These are phyloP conservation scores for Camellia japonica DNA, from an alignment of 148 eudicot genomes.

Conservation along the genomic window DNA sequence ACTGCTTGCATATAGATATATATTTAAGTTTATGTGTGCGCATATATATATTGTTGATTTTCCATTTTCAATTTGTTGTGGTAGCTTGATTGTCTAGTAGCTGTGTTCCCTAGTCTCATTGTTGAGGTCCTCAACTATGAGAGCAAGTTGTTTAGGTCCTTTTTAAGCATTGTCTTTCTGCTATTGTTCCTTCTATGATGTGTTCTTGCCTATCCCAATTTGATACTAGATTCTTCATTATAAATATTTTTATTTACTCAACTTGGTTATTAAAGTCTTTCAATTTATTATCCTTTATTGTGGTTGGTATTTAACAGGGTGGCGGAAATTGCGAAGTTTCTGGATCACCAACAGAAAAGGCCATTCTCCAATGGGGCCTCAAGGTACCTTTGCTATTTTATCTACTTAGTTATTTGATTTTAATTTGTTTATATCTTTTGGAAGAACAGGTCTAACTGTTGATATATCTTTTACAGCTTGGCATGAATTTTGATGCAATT, in stretches of 20 bases:
- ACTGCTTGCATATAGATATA: too few species aligned
- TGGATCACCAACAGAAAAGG: slow-evolving; percentile 98
- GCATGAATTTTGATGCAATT: slow-evolving; percentile 74
- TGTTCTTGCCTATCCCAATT: too few species aligned
- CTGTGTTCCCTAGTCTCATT: too few species aligned
- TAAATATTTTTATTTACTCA: neutral
- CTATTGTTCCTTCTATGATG: neutral
- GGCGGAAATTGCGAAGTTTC: slow-evolving; percentile 66
- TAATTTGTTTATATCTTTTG: slow-evolving; percentile 12
- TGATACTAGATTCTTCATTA: neutral
- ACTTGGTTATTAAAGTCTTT: neutral
- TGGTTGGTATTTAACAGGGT: slow-evolving; percentile 43
- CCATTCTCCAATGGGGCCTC: slow-evolving; percentile 85
- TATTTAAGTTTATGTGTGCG: too few species aligned
- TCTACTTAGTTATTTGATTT: neutral
- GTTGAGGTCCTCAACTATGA: too few species aligned
- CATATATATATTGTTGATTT: too few species aligned
- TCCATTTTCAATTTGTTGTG: too few species aligned
- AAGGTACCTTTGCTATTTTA: slow-evolving; percentile 43
- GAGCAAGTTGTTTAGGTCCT: too few species aligned
- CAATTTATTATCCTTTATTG: neutral
- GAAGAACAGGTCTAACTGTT: slow-evolving; percentile 1
- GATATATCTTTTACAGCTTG: slow-evolving; percentile 48
- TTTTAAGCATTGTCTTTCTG: too few species aligned
- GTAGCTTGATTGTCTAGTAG: too few species aligned